phyloP scores from a whole-genome alignment of 1,284 basidiomycete species.

The Phellopilus nigrolimitatus region DNA sequence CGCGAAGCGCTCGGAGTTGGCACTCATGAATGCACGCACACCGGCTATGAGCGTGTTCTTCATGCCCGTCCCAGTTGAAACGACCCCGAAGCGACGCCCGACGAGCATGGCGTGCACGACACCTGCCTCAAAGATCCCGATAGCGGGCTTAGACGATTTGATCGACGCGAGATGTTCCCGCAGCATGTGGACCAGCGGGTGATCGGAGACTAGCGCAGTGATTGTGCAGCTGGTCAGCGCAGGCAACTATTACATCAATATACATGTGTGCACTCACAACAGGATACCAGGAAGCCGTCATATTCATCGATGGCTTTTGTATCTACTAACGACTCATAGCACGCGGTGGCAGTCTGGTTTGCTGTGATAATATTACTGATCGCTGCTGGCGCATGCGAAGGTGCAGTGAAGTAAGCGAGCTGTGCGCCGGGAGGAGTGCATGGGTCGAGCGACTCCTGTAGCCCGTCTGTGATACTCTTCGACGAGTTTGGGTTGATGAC shows the following conservation, averaged over 20 bases:
- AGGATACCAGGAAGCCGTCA: constrained; percentile 42
- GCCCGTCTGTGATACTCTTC: constrained; percentile 34
- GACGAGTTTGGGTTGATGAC: constrained; percentile 51
- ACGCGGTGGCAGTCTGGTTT: constrained; percentile 33
- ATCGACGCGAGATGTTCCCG: constrained; percentile 28
- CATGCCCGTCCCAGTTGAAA: constrained; percentile 46
- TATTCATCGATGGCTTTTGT: constrained; percentile 23
- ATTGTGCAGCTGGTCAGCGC: not conserved
- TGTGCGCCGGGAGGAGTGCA: constrained; percentile 4
- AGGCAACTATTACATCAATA: not conserved
- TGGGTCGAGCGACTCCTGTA: constrained; percentile 22
- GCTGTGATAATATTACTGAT: constrained; percentile 40
- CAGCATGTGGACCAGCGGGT: constrained; percentile 41
- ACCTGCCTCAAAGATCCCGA: constrained; percentile 47
- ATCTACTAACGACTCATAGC: constrained; percentile 28
- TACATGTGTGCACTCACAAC: constrained; percentile 29
- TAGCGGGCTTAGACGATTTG: constrained; percentile 30
- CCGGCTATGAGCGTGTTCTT: constrained; percentile 37
- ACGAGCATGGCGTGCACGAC: constrained; percentile 30
- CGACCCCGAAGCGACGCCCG: constrained; percentile 40
- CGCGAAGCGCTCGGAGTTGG: constrained; percentile 27
- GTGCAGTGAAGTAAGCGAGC: constrained; percentile 36
- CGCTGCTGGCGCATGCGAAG: constrained; percentile 33
- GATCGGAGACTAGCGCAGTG: constrained; percentile 33
- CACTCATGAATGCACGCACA: constrained; percentile 24